These are phyloP conservation scores for Glonium stellatum DNA, from an alignment of 495 filamentous ascomycete species.

Conservation along the genomic window DNA sequence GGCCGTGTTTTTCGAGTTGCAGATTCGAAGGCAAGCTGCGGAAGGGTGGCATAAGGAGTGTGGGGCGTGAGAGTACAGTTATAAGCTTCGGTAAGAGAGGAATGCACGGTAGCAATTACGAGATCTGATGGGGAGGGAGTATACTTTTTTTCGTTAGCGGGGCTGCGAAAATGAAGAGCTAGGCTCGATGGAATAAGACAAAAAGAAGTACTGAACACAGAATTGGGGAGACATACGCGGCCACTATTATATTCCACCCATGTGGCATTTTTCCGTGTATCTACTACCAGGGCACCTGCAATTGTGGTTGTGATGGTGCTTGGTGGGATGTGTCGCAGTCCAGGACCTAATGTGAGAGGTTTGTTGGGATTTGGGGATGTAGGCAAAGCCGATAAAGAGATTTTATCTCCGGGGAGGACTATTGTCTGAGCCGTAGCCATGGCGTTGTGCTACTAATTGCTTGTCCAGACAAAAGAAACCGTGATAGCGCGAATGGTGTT, in stretches of 20 bases:
- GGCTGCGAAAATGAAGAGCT: neutral
- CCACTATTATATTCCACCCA: slow-evolving; percentile 67
- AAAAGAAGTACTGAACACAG: neutral
- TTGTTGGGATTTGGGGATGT: slow-evolving; percentile 55
- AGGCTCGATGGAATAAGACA: neutral
- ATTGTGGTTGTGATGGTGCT: slow-evolving; percentile 63
- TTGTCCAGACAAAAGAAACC: neutral
- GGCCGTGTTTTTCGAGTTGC: slow-evolving; percentile 90
- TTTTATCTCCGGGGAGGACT: slow-evolving; percentile 72
- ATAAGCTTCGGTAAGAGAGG: slow-evolving; percentile 66
- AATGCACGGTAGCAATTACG: slow-evolving; percentile 76
- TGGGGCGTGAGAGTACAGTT: slow-evolving; percentile 64
- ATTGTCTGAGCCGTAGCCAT: slow-evolving; percentile 42
- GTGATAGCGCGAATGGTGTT: slow-evolving; percentile 4
- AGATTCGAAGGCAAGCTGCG: slow-evolving; percentile 82
- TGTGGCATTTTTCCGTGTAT: slow-evolving; percentile 69
- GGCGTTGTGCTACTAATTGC: slow-evolving; percentile 4
- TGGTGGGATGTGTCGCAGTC: slow-evolving; percentile 67
- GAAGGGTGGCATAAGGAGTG: slow-evolving; percentile 66
- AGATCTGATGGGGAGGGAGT: slow-evolving; percentile 69
- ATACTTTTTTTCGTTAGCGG: slow-evolving; percentile 49
- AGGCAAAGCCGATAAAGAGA: slow-evolving; percentile 54
- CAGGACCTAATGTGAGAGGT: slow-evolving; percentile 77
- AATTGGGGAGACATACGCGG: slow-evolving; percentile 42
- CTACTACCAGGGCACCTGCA: slow-evolving; percentile 70